Evolutionary conservation across 2,329 filamentous ascomycete species (phyloP), one percentile per base, ranked within the genome.

Genomic region (Metarhizium guizhouense): DNA sequence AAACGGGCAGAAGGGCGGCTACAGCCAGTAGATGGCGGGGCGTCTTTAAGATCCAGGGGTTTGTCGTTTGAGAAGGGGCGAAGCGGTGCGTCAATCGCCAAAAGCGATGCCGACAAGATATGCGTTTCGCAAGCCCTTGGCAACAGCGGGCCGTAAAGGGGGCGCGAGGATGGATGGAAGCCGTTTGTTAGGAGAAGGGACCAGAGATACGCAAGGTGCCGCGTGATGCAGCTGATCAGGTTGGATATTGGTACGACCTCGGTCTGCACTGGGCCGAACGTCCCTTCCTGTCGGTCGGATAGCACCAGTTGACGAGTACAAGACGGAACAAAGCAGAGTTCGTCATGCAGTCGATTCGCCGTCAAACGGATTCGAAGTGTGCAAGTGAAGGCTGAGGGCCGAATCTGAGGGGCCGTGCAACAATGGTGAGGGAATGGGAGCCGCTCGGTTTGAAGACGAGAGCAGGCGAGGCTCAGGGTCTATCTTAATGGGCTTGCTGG

Each of bases 1-100:
- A 52, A 49, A 47, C 42, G 50, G 47, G 51, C n/a, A 32, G 51
- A 51, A 55, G 47, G 54, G 47, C 51, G 51, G 50, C 53, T 47
- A 51, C 47, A 29, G 56, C 43, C 53, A 54, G 34, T 45, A 30
- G 25, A 42, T 51, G 52, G 32, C 52, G 48, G 52, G 52, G 52
- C 6, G 4, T 49, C 38, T 55, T 25, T 45, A 36, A 36, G 52
- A 49, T 56, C 40, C 50, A 36, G 43, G 30, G 40, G 36, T 30
- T 48, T 48, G 36, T 36, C n/a, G 47, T 40, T 42, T 49, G 51
- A 34, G 49, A 51, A 32, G 14, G 34, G 55, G 48, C 32, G 52
- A 54, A 34, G 38, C 43, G 42, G 38, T 30, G 38, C 25, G 50
- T 30, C 29, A 47, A 57, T 57, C 45, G 53, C 36, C 49, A 5